These are phyloP conservation scores for Zostera marina DNA, from an alignment of 116 monocot species.

Conservation along the genomic window DNA sequence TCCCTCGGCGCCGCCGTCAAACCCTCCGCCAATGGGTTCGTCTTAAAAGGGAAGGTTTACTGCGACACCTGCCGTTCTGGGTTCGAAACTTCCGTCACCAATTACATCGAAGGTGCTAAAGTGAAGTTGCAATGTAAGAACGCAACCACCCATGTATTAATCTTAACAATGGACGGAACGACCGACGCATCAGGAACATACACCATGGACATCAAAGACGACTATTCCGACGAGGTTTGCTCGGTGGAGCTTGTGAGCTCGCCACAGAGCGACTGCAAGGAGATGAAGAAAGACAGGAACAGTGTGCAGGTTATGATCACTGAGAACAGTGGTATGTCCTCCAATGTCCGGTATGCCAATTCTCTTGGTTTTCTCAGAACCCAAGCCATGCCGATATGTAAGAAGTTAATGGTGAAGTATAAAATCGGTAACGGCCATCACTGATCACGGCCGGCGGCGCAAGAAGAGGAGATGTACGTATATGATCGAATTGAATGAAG, in stretches of 20 bases:
- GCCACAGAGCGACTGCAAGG: conserved; percentile 22
- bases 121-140: conserved; percentile 22
- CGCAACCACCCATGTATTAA: conserved; percentile 3
- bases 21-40: conserved; percentile 6
- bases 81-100: conserved; percentile 26
- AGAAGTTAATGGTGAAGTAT: conserved; percentile 18
- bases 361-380: conserved; percentile 44
- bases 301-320: conserved; percentile 27
- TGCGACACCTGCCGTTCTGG: conserved; percentile 43
- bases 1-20: not conserved
- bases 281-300: conserved; percentile 25
- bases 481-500: no score
- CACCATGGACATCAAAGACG: conserved; percentile 12
- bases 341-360: conserved; percentile 31
- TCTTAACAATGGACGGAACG: conserved; percentile 9
- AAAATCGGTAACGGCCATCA: conserved; percentile 7
- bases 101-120: conserved; percentile 17
- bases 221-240: conserved; percentile 42
- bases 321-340: conserved; percentile 20
- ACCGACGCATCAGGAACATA: conserved; percentile 22
- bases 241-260: conserved; percentile 41
- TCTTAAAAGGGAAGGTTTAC: conserved; percentile 30
- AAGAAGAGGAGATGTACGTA: not conserved
- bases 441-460: not conserved
- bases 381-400: conserved; percentile 25